Conservation (phyloP, 2,329 filamentous ascomycete species). For the Ceratocystis lukuohia region DNA sequence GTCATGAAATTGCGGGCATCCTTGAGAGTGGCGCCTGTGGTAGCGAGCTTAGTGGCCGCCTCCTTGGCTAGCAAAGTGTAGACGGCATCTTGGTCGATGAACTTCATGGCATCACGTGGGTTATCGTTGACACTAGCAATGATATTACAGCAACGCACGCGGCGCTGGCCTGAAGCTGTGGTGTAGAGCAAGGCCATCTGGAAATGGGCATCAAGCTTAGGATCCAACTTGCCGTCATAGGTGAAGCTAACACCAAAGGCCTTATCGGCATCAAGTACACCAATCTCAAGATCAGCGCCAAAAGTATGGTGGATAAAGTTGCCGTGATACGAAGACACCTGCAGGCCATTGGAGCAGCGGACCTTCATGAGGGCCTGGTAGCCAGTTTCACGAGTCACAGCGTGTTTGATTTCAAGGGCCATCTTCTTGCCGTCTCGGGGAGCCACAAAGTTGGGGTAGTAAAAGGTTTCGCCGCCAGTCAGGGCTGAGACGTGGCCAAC, state of each 20-base stretch:
- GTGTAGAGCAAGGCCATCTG: constrained; percentile 92
- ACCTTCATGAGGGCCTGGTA: constrained; percentile 98
- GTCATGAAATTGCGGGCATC: constrained; percentile 72
- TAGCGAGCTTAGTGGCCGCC: constrained; percentile 68
- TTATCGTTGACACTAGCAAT: constrained; percentile 85
- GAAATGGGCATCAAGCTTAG: constrained; percentile 94
- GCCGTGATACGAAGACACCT: constrained; percentile 86
- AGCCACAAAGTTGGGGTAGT: constrained; percentile 90
- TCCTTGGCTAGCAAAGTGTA: constrained; percentile 83
- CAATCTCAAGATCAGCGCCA: constrained; percentile 87
- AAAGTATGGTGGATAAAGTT: constrained; percentile 95
- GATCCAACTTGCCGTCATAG: constrained; percentile 94
- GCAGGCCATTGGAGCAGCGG: constrained; percentile 88
- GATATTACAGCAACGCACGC: constrained; percentile 84
- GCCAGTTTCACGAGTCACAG: constrained; percentile 78
- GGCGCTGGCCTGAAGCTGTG: constrained; percentile 72
- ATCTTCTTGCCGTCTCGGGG: constrained; percentile 76
- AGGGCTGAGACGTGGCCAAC: constrained; percentile 76
- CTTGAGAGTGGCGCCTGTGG: constrained; percentile 58
- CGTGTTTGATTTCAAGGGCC: constrained; percentile 71
- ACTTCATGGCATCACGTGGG: constrained; percentile 74
- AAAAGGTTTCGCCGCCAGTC: constrained; percentile 91
- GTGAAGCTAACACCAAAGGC: constrained; percentile 81
- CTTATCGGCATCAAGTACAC: constrained; percentile 84
- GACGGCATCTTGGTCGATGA: constrained; percentile 91